Base-by-base conservation (phyloP, 2,329 filamentous ascomycete genomes). In the Microsporum canis region DNA sequence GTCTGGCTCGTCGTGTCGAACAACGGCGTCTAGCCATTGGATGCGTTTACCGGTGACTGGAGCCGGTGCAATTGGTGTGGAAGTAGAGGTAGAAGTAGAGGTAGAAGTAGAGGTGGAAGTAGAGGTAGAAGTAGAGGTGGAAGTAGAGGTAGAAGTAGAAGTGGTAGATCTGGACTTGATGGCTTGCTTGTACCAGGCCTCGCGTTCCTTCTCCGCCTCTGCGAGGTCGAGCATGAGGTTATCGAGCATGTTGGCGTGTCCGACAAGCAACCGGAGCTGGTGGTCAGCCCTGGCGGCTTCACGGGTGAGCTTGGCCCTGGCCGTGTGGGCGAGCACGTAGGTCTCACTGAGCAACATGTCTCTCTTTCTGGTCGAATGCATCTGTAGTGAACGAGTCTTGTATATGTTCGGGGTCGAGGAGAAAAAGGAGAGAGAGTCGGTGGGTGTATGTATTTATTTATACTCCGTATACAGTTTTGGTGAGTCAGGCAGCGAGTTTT, bases 291-390 rank as follows among this genome's bases (percentile, higher is more conserved):
- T 87, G 76, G 86, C 85, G 79, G 94, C 94, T 80, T 97, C 92
- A 66, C 83, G 84, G 67, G 91, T 91, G 72, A 99, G 91, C 90
- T 99, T 99, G 70, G 87, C 88, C 76, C 94, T 86, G 73, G 94
- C 94, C 78, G 91, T 94, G 82, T 96, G 91, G 74, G 94, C 94
- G 71, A 99, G 88, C 80, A 90, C 96, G 87, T 97, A 99, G 64
- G 92, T 97, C 79, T 96, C 91, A 34, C 92, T 95, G 79, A 97
- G 88, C 75, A 88, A 95, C 94, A 97, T 97, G 79, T 88, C 91
- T 77, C 91, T 88, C 79, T 88, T 82, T 74, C 79, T 78, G 43
- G 14, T 36, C 31, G 31, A n/a, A 29, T 36, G 29, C 49, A 55
- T 55, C 17, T 55, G 49, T 6, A 33, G 12, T 53, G 5, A 33